phyloP scores from a whole-genome alignment of 352 stramenopile species.

The Phytophthora uliginosa region DNA sequence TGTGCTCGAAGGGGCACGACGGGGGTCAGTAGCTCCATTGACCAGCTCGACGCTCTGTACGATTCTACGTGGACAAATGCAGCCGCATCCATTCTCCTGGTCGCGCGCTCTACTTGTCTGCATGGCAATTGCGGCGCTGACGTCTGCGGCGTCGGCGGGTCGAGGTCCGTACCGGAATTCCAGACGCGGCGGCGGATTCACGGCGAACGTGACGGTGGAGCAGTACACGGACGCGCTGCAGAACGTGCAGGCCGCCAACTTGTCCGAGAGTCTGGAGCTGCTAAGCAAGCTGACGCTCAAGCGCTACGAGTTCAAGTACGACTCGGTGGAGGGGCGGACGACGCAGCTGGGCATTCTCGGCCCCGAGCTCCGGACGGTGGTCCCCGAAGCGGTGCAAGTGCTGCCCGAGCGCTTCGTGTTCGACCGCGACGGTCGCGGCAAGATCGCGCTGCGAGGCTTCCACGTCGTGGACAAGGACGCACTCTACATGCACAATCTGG shows the following conservation, averaged over 20 bases:
- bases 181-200: constrained; percentile 27
- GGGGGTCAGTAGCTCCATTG: no score
- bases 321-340: constrained; percentile 69
- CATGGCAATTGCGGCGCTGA: constrained; percentile 1
- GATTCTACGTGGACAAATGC: not conserved
- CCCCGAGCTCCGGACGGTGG: constrained; percentile 58
- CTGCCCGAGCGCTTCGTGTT: constrained; percentile 67
- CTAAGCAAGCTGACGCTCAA: constrained; percentile 65
- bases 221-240: constrained; percentile 61
- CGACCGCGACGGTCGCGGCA: constrained; percentile 54
- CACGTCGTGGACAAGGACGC: constrained; percentile 86
- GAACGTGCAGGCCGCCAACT: constrained; percentile 56
- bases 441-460: constrained; percentile 84
- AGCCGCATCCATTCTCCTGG: not conserved
- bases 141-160: not conserved
- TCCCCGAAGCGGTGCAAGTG: constrained; percentile 82
- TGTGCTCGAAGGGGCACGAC: no score
- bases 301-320: constrained; percentile 49
- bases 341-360: constrained; percentile 80
- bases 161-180: constrained; percentile 42
- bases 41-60: no score
- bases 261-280: constrained; percentile 55
- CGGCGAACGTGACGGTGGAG: constrained; percentile 51
- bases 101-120: not conserved
- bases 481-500: constrained; percentile 94